phyloP scores from a whole-genome alignment of 345 rosid genomes.

The Eucalyptus paniculata region DNA sequence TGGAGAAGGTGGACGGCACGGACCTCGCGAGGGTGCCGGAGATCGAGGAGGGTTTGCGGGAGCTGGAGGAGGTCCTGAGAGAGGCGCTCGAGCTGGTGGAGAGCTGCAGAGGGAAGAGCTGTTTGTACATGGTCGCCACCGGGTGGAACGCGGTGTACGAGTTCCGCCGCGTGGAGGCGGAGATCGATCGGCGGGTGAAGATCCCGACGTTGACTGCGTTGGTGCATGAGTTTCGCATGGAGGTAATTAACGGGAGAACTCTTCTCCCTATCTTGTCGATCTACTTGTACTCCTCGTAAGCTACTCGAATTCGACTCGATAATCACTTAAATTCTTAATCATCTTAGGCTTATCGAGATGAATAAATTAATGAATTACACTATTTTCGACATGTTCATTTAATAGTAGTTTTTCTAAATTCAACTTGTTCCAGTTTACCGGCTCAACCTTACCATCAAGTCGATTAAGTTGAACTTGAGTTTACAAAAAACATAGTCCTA shows the following conservation, averaged over 20 bases:
- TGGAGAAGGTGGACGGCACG: constrained; percentile 61
- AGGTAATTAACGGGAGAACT: constrained; percentile 25
- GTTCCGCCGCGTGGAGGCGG: constrained; percentile 73
- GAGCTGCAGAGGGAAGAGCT: constrained; percentile 74
- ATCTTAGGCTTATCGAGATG: background rate
- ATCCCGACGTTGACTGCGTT: constrained; percentile 62
- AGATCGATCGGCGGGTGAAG: constrained; percentile 72
- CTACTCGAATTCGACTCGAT: background rate
- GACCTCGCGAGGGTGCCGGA: constrained; percentile 72
- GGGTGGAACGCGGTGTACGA: constrained; percentile 97
- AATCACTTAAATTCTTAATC: background rate
- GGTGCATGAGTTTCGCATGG: constrained; percentile 76
- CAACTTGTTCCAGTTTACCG: background rate
- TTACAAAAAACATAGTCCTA: background rate
- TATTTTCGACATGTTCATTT: background rate
- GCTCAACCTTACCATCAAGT: background rate
- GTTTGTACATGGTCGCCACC: constrained; percentile 81
- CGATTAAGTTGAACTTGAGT: background rate
- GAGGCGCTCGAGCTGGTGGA: constrained; percentile 56
- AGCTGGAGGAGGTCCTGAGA: constrained; percentile 69
- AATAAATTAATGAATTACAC: background rate
- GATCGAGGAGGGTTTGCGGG: constrained; percentile 71
- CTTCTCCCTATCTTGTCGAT: background rate
- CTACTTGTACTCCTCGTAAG: background rate
- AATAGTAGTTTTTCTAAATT: too few species aligned